Evolutionary conservation across 139 green algal species (phyloP), one percentile per base, ranked within the genome.

Genomic region (Micractinium conductrix): DNA sequence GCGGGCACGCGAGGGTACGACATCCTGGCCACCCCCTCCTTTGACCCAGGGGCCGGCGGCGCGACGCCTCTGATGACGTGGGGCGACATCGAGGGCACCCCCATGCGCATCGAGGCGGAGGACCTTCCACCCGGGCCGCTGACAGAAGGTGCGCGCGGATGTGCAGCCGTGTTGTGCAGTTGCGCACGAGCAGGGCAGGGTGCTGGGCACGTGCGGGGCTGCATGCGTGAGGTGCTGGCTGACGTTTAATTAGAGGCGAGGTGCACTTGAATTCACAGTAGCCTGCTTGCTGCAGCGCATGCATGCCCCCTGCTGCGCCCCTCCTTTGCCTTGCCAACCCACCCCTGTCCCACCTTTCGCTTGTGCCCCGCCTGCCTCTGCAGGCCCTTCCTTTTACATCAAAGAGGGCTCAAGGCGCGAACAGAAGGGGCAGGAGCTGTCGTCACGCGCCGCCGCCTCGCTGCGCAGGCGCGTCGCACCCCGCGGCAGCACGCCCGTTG

Each of bases 61-160:
- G 82, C 86, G 10, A 94, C 91, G 1, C 95, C 94, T 2, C 81
- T 98, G 26, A 95, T 98, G 90, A 98, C 95, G 4, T 98, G 95
- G 95, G 95, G 95, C 30, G 93, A 97, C 68, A 91, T 98, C 30
- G 92, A 86, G 35, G 88, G 76, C 84, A 98, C 95, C 28, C 95
- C 95, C 10, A 79, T 97, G 85, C 86, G 95, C 19, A 80, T 90
- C 12, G 81, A 90, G 12, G 84, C 75, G 26, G 81, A 90, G 40
- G 86, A 87, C 48, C 45, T 86, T 72, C 71, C 38, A 30, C 48
- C 86, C 1, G 81, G 81, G 42, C 60, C 74, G 16, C 9, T 80
- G 33, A 21, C 42, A 37, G 69, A 75, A 4, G 75, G 74, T 63
- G 68, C n/a, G n/a, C n/a, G n/a, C n/a, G n/a, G 38, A 21, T 60